phyloP scores from a whole-genome alignment of 192 early-diverging fungal species.

The Phlyctochytrium arcticum region DNA sequence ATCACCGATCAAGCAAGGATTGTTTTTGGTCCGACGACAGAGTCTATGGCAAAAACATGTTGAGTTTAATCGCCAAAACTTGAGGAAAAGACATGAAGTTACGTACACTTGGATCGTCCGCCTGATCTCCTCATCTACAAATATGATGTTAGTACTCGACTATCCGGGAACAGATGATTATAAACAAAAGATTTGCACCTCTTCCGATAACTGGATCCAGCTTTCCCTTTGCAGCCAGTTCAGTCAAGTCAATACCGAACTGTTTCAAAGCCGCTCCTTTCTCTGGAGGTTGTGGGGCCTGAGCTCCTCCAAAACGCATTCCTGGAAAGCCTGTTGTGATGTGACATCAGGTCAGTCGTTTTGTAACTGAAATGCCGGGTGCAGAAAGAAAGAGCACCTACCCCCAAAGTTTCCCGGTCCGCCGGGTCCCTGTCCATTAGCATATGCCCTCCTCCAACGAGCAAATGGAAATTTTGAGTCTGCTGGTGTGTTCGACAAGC shows the following conservation, averaged over 20 bases:
- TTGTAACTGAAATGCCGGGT: no score
- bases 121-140: slow-evolving; percentile 79
- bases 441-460: no score
- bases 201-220: slow-evolving; percentile 91
- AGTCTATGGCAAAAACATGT: slow-evolving; percentile 25
- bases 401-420: no score
- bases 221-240: slow-evolving; percentile 72
- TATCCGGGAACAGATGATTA: no score
- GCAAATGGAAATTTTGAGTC: no score
- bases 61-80: neutral
- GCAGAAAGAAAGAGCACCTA: no score
- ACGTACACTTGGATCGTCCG: slow-evolving; percentile 72
- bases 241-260: slow-evolving; percentile 79
- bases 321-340: slow-evolving; percentile 5
- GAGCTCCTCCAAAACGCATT: slow-evolving; percentile 5
- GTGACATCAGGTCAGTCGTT: no score
- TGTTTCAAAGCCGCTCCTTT: slow-evolving; percentile 62
- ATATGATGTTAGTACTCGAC: neutral
- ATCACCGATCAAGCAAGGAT: slow-evolving; percentile 73
- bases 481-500: no score
- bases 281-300: neutral
- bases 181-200: no score
- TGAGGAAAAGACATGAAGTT: neutral
- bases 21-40: slow-evolving; percentile 74
- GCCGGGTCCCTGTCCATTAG: no score